Conservation (phyloP, 805 yeast species). For the Myxozyma nipponensis region DNA sequence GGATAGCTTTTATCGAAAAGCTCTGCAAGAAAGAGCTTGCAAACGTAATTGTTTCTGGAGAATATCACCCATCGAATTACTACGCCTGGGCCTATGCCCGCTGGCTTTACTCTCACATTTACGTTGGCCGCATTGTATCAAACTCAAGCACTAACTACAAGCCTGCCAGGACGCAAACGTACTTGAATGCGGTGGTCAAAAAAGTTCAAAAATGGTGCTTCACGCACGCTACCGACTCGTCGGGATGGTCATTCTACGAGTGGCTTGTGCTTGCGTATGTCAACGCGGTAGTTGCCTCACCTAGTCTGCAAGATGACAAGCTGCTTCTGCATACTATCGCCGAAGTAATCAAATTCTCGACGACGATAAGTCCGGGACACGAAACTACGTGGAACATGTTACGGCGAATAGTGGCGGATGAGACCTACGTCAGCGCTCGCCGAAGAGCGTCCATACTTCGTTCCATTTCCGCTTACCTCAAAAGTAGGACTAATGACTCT, state of each 20-base stretch:
- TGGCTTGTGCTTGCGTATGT: conserved; percentile 14
- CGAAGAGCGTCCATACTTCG: conserved; percentile 2
- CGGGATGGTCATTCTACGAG: conserved; percentile 28
- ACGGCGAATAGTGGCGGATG: conserved; percentile 11
- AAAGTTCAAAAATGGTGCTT: conserved; percentile 27
- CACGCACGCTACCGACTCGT: conserved; percentile 26
- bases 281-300: background rate
- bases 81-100: conserved; percentile 47
- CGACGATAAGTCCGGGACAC: conserved; percentile 18
- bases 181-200: conserved; percentile 5
- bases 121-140: background rate
- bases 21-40: conserved; percentile 26
- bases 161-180: background rate
- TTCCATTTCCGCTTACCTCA: conserved; percentile 8
- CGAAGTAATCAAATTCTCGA: conserved; percentile 17
- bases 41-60: conserved; percentile 38
- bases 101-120: conserved; percentile 28
- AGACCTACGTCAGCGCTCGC: conserved; percentile 6
- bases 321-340: conserved; percentile 8
- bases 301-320: conserved; percentile 6
- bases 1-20: conserved; percentile 6
- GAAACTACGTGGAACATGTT: conserved; percentile 25
- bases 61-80: conserved; percentile 46
- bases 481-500: conserved; percentile 10
- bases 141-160: background rate